Evolutionary conservation across 1,284 basidiomycete species (phyloP).

Genomic region (Austropuccinia psidii): DNA sequence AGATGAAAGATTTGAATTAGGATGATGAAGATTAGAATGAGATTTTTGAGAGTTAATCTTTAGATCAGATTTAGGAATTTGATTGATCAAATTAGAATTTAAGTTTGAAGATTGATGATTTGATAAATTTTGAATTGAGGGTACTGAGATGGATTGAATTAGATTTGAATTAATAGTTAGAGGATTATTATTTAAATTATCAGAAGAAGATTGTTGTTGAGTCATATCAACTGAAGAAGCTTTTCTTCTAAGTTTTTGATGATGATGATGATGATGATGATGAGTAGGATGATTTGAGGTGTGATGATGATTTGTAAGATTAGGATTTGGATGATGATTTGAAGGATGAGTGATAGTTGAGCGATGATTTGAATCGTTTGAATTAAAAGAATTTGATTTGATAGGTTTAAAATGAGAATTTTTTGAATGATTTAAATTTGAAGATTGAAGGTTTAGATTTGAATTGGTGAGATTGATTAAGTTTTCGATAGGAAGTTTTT

Average conservation of each 20-base stretch:
- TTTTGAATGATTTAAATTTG: too few relatives aligned
- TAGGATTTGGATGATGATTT: not conserved
- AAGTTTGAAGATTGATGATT: not conserved
- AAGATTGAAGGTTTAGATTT: not conserved
- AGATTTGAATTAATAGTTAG: not conserved
- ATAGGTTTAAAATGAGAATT: too few relatives aligned
- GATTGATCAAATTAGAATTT: not conserved
- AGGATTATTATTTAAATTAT: not conserved
- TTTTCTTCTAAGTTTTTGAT: not conserved
- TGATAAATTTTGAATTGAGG: not conserved
- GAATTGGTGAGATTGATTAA: not conserved
- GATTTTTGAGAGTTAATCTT: not conserved
- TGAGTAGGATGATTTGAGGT: not conserved
- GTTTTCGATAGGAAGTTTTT: too few relatives aligned
- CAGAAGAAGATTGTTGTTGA: not conserved
- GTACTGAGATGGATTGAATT: not conserved
- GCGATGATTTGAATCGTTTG: not conserved
- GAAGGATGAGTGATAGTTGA: not conserved
- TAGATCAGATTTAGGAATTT: not conserved
- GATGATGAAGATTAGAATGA: not conserved
- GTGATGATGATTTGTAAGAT: not conserved
- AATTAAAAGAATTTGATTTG: too few relatives aligned
- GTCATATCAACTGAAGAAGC: conserved; percentile 24
- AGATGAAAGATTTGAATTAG: not conserved
- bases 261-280: not conserved